Evolutionary conservation across 257 asterid species (phyloP).

Genomic region (Solanum peruvianum): DNA sequence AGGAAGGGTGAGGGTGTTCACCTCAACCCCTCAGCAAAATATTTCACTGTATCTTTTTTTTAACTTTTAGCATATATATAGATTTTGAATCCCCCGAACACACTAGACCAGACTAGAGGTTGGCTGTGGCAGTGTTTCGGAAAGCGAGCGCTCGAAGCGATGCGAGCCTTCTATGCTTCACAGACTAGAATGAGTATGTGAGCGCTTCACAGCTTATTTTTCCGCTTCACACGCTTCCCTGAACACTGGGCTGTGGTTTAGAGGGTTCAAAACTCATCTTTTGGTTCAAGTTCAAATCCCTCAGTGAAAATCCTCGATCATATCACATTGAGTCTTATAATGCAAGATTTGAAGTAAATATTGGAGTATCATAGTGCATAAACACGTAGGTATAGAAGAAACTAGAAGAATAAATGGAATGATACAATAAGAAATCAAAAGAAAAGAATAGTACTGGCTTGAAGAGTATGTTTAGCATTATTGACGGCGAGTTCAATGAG

Average conservation of each 20-base stretch:
- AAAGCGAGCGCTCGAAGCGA: too few species aligned
- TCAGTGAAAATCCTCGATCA: not conserved
- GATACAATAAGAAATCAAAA: not conserved
- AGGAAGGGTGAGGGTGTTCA: not conserved
- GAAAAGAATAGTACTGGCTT: constrained; percentile 31
- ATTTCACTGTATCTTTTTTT: not conserved
- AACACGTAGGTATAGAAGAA: not conserved
- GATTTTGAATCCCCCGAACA: not conserved
- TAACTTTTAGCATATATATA: not conserved
- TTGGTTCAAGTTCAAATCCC: not conserved
- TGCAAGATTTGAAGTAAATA: not conserved
- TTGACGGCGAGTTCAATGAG: constrained; percentile 75
- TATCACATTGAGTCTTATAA: not conserved
- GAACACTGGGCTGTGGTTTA: too few species aligned
- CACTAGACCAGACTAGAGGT: not conserved
- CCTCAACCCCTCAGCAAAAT: not conserved
- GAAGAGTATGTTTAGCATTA: constrained; percentile 71
- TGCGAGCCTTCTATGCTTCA: too few species aligned
- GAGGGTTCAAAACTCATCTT: too few species aligned
- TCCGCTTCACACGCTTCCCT: too few species aligned
- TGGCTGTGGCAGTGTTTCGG: not conserved
- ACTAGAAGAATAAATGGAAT: not conserved
- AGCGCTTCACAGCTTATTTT: too few species aligned
- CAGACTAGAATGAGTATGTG: too few species aligned
- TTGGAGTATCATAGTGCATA: not conserved